Percentiles rank a stretch among this genome's conserved stretches.
Conservation (phyloP, 768 basidiomycete genomes). For the Dioszegia crocea region DNA sequence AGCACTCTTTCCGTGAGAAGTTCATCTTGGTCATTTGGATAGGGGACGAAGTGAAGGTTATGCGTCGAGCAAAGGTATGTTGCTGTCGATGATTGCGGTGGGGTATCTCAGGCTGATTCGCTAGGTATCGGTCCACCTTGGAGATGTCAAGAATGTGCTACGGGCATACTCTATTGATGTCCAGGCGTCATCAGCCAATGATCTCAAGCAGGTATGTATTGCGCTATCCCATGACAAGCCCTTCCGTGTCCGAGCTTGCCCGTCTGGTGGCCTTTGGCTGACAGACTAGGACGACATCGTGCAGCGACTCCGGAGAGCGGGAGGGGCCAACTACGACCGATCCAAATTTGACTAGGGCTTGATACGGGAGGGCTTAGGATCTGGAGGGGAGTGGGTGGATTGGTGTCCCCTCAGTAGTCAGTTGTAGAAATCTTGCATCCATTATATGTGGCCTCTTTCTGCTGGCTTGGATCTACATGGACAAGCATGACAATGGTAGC, state of each 20-base stretch:
- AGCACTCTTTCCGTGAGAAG: slow-evolving; percentile 65
- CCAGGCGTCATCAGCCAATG: slow-evolving; percentile 72
- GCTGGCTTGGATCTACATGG: too few species aligned
- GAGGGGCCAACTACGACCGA: slow-evolving; percentile 51
- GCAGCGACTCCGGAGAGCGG: slow-evolving; percentile 71
- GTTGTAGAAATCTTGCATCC: slow-evolving; percentile 1
- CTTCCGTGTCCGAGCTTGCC: too few species aligned
- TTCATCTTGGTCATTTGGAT: slow-evolving; percentile 50
- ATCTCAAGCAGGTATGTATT: slow-evolving; percentile 56
- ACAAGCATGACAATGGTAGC: too few species aligned
- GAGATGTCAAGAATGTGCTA: slow-evolving; percentile 78
- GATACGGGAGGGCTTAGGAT: neutral
- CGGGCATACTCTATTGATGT: slow-evolving; percentile 80
- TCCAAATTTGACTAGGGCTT: slow-evolving; percentile 38
- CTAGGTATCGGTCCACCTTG: slow-evolving; percentile 85
- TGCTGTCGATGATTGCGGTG: neutral
- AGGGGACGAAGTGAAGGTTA: slow-evolving; percentile 63
- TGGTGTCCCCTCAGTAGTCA: too few species aligned
- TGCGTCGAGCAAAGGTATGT: slow-evolving; percentile 82
- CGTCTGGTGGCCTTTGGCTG: slow-evolving; percentile 1
- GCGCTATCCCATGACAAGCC: too few species aligned
- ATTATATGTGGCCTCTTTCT: neutral
- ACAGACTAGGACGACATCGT: slow-evolving; percentile 73
- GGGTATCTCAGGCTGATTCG: neutral
- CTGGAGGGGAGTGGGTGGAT: neutral